These are phyloP conservation scores for Tolypocladium inflatum DNA, from an alignment of 2,329 filamentous ascomycete genomes.

Conservation along the genomic window DNA sequence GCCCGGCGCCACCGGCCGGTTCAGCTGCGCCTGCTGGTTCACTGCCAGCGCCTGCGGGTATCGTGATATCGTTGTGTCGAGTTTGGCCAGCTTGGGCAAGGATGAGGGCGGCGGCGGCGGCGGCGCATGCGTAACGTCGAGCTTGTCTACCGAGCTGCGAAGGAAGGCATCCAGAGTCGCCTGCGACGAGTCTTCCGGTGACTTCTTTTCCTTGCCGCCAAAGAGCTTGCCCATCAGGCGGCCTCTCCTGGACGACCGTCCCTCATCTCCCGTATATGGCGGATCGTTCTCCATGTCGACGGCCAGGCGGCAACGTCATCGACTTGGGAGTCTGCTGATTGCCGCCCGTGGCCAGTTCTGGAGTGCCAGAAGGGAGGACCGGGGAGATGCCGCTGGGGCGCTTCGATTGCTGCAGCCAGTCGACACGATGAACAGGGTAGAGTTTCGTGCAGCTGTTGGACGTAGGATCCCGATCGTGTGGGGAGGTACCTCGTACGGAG, in stretches of 20 bases:
- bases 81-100: conserved; percentile 40
- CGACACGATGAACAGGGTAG: background rate
- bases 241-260: conserved; percentile 34
- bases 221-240: conserved; percentile 58
- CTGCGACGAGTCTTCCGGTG: conserved; percentile 20
- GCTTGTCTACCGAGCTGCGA: conserved; percentile 43
- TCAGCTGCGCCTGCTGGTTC: conserved; percentile 31
- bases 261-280: conserved; percentile 26
- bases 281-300: conserved; percentile 36
- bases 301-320: conserved; percentile 17
- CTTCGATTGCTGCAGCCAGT: background rate
- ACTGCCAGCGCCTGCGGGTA: conserved; percentile 45
- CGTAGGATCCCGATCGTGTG: background rate
- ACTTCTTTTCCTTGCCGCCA: conserved; percentile 31
- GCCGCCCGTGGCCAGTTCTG: conserved; percentile 2
- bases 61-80: conserved; percentile 47
- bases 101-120: conserved; percentile 31
- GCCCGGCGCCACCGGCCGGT: conserved; percentile 27
- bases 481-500: background rate
- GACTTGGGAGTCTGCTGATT: conserved; percentile 10
- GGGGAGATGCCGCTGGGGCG: background rate
- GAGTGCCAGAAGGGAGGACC: background rate
- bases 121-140: conserved; percentile 42
- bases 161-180: conserved; percentile 51
- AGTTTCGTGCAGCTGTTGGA: background rate